A percentile compares a stretch with the other conserved stretches of the same genome.
Conservation (phyloP, 345 rosid genomes). For the Brassica rapa region DNA sequence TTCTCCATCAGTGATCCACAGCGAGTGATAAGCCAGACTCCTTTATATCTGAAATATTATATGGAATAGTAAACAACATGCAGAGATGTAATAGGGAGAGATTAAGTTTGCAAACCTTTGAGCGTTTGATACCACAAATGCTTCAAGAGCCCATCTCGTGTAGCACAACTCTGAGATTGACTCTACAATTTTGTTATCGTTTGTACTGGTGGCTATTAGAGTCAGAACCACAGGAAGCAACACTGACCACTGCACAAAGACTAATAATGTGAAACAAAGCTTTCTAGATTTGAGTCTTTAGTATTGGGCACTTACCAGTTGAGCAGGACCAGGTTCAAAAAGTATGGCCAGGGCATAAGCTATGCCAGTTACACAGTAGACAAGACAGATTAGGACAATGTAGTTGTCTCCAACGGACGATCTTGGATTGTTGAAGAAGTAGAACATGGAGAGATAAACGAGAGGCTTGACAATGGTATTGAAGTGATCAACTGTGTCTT, state of each 20-base stretch:
- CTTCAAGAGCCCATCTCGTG: slow-evolving; percentile 94
- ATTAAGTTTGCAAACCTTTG: slow-evolving; percentile 58
- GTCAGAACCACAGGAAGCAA: slow-evolving; percentile 97
- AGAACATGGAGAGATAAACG: slow-evolving; percentile 93
- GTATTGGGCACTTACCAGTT: slow-evolving; percentile 62
- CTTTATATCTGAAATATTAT: slow-evolving; percentile 62
- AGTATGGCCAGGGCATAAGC: slow-evolving; percentile 78
- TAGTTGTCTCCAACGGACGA: slow-evolving; percentile 78
- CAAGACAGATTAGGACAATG: slow-evolving; percentile 73
- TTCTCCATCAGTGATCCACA: slow-evolving; percentile 73
- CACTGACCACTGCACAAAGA: slow-evolving; percentile 81
- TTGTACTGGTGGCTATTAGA: slow-evolving; percentile 65
- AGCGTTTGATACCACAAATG: slow-evolving; percentile 91
- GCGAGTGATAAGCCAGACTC: slow-evolving; percentile 93
- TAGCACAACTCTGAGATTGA: slow-evolving; percentile 60
- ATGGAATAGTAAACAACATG: slow-evolving; percentile 19
- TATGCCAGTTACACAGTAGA: slow-evolving; percentile 93
- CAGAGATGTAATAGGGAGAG: background rate
- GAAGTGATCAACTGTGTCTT: slow-evolving; percentile 93
- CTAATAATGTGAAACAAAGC: slow-evolving; percentile 20
- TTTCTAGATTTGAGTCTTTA: background rate
- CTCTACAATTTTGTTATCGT: slow-evolving; percentile 42
- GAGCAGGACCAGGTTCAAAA: slow-evolving; percentile 91
- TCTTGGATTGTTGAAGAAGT: slow-evolving; percentile 96
- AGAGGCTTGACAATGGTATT: slow-evolving; percentile 84